Evolutionary conservation across 305 asterid species (phyloP).

Genomic region (Solanum hybrid): DNA sequence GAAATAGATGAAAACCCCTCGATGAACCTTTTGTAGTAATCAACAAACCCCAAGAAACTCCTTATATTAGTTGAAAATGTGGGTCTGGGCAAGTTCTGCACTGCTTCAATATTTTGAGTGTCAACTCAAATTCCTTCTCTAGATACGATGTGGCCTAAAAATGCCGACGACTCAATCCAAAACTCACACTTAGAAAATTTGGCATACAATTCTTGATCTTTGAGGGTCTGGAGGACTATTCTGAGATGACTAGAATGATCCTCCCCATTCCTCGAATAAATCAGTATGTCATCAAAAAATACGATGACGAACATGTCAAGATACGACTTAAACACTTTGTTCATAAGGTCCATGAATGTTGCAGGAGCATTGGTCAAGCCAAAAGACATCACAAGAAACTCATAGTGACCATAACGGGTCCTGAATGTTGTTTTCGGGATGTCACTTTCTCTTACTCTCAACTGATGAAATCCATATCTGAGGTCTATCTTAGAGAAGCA

Average conservation of each 20-base stretch:
- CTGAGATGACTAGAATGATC: neutral
- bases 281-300: no score
- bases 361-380: no score
- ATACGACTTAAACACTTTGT: neutral
- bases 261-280: neutral
- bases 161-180: no score
- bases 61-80: neutral
- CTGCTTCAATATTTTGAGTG: neutral
- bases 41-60: no score
- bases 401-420: neutral
- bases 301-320: neutral
- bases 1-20: neutral
- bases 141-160: neutral
- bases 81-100: neutral
- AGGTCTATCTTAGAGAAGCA: no score
- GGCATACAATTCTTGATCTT: no score
- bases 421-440: neutral
- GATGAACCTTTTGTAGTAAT: no score
- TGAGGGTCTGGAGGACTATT: neutral
- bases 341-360: neutral
- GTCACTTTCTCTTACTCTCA: neutral
- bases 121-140: neutral
- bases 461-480: neutral
- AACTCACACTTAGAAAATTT: neutral
- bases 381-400: no score